Conservation (phyloP, 257 asterid species). For the Fraxinus anomala region DNA sequence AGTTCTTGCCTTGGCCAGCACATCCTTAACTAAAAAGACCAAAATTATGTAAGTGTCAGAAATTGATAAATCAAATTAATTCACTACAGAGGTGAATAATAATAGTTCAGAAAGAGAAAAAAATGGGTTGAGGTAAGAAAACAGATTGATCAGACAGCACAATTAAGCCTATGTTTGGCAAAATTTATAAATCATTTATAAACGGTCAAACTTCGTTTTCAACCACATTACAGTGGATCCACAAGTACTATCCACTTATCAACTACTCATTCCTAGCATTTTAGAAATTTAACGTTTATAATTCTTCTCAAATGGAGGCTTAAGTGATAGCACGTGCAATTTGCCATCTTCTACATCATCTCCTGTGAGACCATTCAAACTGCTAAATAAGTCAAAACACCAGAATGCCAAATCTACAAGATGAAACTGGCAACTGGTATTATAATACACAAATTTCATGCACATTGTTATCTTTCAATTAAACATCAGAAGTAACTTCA, state of each 20-base stretch:
- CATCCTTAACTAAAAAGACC: slow-evolving; percentile 78
- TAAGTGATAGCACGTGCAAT: too few species aligned
- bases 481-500: too few species aligned
- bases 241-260: too few species aligned
- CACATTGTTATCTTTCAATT: background rate
- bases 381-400: background rate
- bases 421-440: background rate
- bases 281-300: too few species aligned
- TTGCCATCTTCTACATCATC: background rate
- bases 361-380: background rate
- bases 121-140: background rate
- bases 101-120: background rate
- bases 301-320: too few species aligned
- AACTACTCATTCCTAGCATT: too few species aligned
- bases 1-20: slow-evolving; percentile 96
- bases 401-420: background rate
- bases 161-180: too few species aligned
- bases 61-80: slow-evolving; percentile 5
- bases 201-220: too few species aligned
- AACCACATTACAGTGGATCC: too few species aligned
- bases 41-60: slow-evolving; percentile 19
- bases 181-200: too few species aligned
- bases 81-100: background rate
- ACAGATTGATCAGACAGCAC: too few species aligned
- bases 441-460: background rate